A percentile compares a stretch with the other conserved stretches of the same genome.
Conservation (phyloP, 208 protist species). For the Trypanosoma vivax region DNA sequence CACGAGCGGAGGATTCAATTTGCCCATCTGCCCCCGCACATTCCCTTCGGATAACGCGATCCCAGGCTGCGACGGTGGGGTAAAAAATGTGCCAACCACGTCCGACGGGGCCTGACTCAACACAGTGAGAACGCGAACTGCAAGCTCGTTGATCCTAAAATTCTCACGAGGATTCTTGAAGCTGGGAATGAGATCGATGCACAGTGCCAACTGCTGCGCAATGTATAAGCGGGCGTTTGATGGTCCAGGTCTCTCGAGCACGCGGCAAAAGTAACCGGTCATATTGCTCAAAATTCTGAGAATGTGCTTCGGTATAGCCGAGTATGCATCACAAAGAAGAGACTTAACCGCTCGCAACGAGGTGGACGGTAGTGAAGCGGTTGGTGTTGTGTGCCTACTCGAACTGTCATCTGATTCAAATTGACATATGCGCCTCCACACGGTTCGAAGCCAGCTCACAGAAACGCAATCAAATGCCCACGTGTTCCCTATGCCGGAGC, state of each 20-base stretch:
- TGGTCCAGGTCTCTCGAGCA: not conserved
- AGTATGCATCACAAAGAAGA: not conserved
- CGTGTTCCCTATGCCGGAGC: not conserved
- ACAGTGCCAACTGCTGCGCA: constrained; percentile 15
- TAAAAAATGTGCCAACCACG: not conserved
- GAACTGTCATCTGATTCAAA: not conserved
- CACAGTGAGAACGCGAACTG: not conserved
- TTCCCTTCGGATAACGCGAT: not conserved
- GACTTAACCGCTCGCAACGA: not conserved
- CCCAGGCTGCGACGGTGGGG: not conserved
- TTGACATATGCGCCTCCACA: constrained; percentile 1
- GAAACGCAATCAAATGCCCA: constrained; percentile 9
- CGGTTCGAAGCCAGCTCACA: constrained; percentile 5
- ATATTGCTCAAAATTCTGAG: no score
- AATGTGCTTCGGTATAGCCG: no score
- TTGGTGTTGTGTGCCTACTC: not conserved
- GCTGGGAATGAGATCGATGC: constrained; percentile 12
- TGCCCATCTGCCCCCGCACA: not conserved
- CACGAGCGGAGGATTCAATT: not conserved
- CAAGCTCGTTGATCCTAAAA: constrained; percentile 1
- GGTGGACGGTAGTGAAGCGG: not conserved
- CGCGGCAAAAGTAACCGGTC: not conserved
- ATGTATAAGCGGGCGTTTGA: constrained; percentile 3
- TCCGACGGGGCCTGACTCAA: constrained; percentile 1
- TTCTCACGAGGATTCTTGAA: not conserved